These are phyloP conservation scores for Lumnitzera racemosa DNA, from an alignment of 345 rosid genomes.

Conservation along the genomic window DNA sequence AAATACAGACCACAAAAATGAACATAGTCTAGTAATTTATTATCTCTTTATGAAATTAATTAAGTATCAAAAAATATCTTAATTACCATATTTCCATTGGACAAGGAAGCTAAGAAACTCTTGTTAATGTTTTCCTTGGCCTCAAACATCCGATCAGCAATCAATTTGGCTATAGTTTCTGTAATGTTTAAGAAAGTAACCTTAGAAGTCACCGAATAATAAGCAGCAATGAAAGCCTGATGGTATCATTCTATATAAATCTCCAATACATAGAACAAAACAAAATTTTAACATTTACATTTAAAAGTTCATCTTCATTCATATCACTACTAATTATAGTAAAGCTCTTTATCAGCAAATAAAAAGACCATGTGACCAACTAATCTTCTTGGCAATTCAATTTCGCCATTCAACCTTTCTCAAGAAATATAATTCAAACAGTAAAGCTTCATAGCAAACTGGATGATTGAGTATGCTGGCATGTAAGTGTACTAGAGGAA, in stretches of 20 bases:
- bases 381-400: too few species aligned
- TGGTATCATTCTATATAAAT: too few species aligned
- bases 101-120: conserved; percentile 33
- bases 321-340: too few species aligned
- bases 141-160: conserved; percentile 44
- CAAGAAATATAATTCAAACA: too few species aligned
- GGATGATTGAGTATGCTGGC: neutral
- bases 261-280: too few species aligned
- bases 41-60: neutral
- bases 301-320: too few species aligned
- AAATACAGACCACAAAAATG: neutral
- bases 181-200: conserved; percentile 10
- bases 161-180: conserved; percentile 46
- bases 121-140: conserved; percentile 66
- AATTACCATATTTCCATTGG: conserved; percentile 39
- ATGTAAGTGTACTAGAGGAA: neutral
- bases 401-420: too few species aligned
- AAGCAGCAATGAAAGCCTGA: neutral
- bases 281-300: too few species aligned
- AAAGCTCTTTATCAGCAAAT: too few species aligned
- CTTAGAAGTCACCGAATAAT: neutral
- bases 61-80: conserved; percentile 1
- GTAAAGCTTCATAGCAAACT: too few species aligned
- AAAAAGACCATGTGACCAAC: too few species aligned
- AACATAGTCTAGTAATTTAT: neutral